Conservation (phyloP, 768 basidiomycete genomes). For the Arthromyces matolae region DNA sequence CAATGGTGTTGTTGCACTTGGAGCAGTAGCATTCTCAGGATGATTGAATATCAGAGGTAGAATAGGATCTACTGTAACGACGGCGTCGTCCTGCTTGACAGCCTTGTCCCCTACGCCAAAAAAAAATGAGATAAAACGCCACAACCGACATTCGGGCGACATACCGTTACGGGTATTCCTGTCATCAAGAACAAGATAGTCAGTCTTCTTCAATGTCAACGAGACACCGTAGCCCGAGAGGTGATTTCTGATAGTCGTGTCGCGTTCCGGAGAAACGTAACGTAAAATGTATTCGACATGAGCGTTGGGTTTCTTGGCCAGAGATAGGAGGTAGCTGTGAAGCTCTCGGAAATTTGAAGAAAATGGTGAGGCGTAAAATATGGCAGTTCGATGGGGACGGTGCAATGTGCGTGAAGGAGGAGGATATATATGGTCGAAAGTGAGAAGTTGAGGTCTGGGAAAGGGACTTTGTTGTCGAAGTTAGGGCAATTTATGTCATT, state of each 20-base stretch:
- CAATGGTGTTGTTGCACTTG: slow-evolving; percentile 41
- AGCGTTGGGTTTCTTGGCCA: slow-evolving; percentile 41
- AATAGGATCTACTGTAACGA: slow-evolving; percentile 30
- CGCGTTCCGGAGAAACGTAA: slow-evolving; percentile 45
- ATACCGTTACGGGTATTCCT: slow-evolving; percentile 38
- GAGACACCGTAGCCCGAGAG: slow-evolving; percentile 91
- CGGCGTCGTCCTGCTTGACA: slow-evolving; percentile 22
- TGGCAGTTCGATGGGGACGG: slow-evolving; percentile 57
- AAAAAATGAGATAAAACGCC: too few species aligned
- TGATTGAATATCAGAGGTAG: slow-evolving; percentile 36
- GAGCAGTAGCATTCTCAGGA: slow-evolving; percentile 35
- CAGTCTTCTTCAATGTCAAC: slow-evolving; percentile 93
- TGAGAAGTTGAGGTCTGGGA: slow-evolving; percentile 47
- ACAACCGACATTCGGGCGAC: background rate
- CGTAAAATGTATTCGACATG: slow-evolving; percentile 74
- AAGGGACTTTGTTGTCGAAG: slow-evolving; percentile 21
- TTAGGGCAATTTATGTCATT: background rate
- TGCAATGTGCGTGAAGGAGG: slow-evolving; percentile 41
- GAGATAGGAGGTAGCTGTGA: slow-evolving; percentile 57
- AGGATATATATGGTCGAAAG: slow-evolving; percentile 78
- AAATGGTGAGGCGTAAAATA: slow-evolving; percentile 71
- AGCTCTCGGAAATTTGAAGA: slow-evolving; percentile 69
- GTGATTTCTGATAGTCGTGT: slow-evolving; percentile 32
- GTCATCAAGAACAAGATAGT: slow-evolving; percentile 93
- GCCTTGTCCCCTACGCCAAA: slow-evolving; percentile 9